phyloP scores from a whole-genome alignment of 2,329 filamentous ascomycete genomes.

The Zymoseptoria ardabiliae region DNA sequence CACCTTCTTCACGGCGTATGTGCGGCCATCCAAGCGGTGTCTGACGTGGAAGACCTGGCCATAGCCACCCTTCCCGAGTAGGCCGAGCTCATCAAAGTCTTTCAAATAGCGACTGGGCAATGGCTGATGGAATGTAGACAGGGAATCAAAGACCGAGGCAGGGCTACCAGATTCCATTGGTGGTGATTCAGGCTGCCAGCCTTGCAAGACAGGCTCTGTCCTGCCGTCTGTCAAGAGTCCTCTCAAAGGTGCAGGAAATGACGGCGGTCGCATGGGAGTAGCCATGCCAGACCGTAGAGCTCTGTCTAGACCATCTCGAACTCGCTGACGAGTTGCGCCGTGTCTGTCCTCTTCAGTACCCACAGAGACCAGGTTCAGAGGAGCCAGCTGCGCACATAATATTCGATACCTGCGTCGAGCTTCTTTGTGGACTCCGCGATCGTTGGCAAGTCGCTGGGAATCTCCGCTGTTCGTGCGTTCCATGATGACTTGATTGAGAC shows the following conservation, averaged over 20 bases:
- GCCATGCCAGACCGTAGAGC: background rate
- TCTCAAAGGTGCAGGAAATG: constrained; percentile 11
- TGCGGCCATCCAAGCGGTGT: constrained; percentile 53
- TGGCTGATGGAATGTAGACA: constrained; percentile 15
- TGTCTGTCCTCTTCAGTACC: constrained; percentile 32
- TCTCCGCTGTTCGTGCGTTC: background rate
- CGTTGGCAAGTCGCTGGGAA: constrained; percentile 17
- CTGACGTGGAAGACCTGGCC: constrained; percentile 52
- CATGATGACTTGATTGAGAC: constrained; percentile 29
- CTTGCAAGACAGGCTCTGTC: background rate
- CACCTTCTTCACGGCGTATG: constrained; percentile 62
- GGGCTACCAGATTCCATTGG: constrained; percentile 4
- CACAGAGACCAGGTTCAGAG: constrained; percentile 30
- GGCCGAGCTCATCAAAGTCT: constrained; percentile 47
- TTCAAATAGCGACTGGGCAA: constrained; percentile 39
- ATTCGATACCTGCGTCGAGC: constrained; percentile 34
- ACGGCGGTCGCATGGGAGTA: background rate
- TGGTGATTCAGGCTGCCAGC: background rate
- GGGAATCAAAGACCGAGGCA: constrained; percentile 8
- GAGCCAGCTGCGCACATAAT: constrained; percentile 32
- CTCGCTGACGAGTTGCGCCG: constrained; percentile 27
- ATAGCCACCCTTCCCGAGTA: constrained; percentile 59
- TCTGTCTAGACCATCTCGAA: constrained; percentile 34
- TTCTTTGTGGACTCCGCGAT: constrained; percentile 33
- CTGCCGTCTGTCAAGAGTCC: constrained; percentile 16